Evolutionary conservation across 495 filamentous ascomycete genomes (phyloP), one percentile per base, ranked within the genome.

Genomic region (Sabuloglossum arenarium): DNA sequence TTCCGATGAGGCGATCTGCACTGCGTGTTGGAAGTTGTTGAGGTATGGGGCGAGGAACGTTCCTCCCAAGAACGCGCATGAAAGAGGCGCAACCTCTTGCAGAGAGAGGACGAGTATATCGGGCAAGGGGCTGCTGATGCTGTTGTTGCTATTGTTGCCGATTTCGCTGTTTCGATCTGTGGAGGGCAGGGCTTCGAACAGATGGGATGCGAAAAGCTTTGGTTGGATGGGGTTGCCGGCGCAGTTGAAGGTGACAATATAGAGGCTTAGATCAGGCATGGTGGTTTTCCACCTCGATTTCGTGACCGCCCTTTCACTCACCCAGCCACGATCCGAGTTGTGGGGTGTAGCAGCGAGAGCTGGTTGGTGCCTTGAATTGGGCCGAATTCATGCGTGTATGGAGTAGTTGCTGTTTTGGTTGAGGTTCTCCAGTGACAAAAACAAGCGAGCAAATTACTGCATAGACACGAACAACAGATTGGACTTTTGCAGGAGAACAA

Each of bases 171-270:
- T 24, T n/a, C 27, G 24, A 39, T 3, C 6, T 62, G 73, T 71
- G 54, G 70, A 63, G 55, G 75, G 69, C 46, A 94, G 75, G 30
- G 76, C 81, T 60, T 79, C 70, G 70, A 88, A 81, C 59, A 97
- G 71, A 62, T 87, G 79, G 3, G 75, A 60, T 16, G 85, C 78
- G 62, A 91, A 88, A 55, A 73, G 68, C 21, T 77, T 69, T 27
- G 76, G 68, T 58, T 84, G 70, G 62, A 88, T 79, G 23, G 77
- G 67, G 51, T 73, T 74, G 50, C 81, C 76, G 16, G 78, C 91
- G 62, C 88, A 95, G 66, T 98, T 98, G 68, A 89, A 93, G 30
- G 91, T 95, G 32, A 94, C 68, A 42, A 93, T 73, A 64, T 91
- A 87, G 52, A 88, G 59, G 47, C 28, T 51, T 21, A 51, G 47